Conservation (phyloP, 768 basidiomycete species). For the Tricholoma sp. region DNA sequence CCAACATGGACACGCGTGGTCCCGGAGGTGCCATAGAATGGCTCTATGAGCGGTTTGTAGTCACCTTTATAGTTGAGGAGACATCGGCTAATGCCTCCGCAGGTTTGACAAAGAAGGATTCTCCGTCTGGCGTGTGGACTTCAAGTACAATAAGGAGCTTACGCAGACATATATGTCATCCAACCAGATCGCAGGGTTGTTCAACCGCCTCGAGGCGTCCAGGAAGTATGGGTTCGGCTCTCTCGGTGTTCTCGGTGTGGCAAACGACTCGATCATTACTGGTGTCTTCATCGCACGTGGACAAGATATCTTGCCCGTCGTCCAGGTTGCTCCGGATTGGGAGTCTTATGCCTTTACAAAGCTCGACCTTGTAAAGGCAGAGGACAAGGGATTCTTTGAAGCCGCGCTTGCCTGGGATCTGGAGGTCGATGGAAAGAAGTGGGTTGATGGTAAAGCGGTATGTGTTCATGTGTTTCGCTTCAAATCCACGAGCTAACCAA, state of each 20-base stretch:
- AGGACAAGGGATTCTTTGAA: conserved; percentile 89
- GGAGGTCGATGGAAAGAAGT: conserved; percentile 67
- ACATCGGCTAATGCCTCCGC: background rate
- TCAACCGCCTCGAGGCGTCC: conserved; percentile 95
- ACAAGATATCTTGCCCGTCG: conserved; percentile 59
- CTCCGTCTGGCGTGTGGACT: conserved; percentile 90
- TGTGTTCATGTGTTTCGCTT: conserved; percentile 22
- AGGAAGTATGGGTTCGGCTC: conserved; percentile 97
- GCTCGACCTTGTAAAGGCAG: conserved; percentile 67
- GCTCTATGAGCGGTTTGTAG: conserved; percentile 89
- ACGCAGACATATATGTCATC: conserved; percentile 91
- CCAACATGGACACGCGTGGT: conserved; percentile 95
- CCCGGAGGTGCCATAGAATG: conserved; percentile 81
- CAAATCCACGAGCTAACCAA: background rate
- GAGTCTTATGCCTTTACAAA: conserved; percentile 81
- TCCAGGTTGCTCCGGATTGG: conserved; percentile 84
- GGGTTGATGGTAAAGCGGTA: conserved; percentile 74
- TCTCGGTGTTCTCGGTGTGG: conserved; percentile 79
- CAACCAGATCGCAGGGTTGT: conserved; percentile 93
- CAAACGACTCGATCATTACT: conserved; percentile 74
- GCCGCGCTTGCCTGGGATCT: conserved; percentile 66
- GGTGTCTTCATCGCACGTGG: conserved; percentile 86
- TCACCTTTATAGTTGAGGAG: background rate
- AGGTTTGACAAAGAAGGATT: conserved; percentile 88
- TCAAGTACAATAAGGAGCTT: conserved; percentile 93